These are phyloP conservation scores for Solanum paucissectum DNA, from an alignment of 257 asterid species.

Conservation along the genomic window DNA sequence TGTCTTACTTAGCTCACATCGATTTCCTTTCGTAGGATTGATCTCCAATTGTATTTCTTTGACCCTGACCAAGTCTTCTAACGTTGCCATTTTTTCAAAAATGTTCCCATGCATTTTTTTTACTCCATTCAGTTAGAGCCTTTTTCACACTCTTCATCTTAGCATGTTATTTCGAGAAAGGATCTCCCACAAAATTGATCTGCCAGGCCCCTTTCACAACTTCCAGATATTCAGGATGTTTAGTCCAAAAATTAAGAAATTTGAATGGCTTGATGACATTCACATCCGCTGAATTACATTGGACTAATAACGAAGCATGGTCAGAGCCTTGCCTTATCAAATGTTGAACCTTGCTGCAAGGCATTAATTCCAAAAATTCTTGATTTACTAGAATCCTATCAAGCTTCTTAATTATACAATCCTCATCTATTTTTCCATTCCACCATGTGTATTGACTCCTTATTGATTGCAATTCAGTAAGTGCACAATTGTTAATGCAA, in stretches of 20 bases:
- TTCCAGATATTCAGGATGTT: background rate
- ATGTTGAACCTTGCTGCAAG: too few relatives aligned
- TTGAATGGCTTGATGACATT: background rate
- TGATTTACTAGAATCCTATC: too few relatives aligned
- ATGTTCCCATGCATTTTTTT: background rate
- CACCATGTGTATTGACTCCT: too few relatives aligned
- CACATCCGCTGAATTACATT: background rate
- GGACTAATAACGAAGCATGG: background rate
- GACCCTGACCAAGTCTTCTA: too few relatives aligned
- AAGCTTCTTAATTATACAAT: too few relatives aligned
- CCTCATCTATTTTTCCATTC: too few relatives aligned
- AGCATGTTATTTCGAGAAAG: background rate
- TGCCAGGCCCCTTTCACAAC: background rate
- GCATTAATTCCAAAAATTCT: too few relatives aligned
- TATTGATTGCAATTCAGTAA: too few relatives aligned
- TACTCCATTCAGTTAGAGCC: background rate
- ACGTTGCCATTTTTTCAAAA: background rate
- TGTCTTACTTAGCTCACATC: background rate
- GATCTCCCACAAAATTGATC: background rate
- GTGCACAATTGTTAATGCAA: too few relatives aligned
- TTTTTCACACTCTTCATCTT: background rate
- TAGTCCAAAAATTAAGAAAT: too few relatives aligned
- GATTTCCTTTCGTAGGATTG: background rate
- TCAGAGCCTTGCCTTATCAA: too few relatives aligned
- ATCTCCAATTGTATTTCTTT: too few relatives aligned